A percentile compares a stretch with the other conserved stretches of the same genome.
These are phyloP conservation scores for Epichloe sp. DNA, from an alignment of 2,329 filamentous ascomycete species.

Conservation along the genomic window DNA sequence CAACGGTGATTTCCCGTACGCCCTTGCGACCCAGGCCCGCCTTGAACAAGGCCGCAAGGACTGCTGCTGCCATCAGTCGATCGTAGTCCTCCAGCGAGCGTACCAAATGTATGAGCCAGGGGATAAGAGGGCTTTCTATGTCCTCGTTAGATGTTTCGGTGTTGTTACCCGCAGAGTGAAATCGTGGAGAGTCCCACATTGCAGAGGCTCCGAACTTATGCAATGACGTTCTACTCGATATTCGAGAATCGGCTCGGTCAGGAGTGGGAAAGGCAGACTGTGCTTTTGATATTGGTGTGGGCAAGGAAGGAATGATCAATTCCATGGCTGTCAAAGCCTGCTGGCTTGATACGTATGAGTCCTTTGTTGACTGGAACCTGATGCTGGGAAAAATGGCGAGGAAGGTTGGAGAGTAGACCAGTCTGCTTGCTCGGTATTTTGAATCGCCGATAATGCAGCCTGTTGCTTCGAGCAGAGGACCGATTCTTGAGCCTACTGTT, in stretches of 20 bases:
- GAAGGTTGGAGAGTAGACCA: conserved; percentile 55
- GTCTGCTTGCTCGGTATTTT: conserved; percentile 60
- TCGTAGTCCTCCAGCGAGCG: conserved; percentile 44
- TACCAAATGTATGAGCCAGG: conserved; percentile 57
- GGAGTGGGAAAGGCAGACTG: conserved; percentile 12
- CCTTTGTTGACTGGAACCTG: conserved; percentile 37
- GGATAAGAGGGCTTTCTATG: conserved; percentile 56
- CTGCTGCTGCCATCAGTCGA: conserved; percentile 53
- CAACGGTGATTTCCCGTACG: conserved; percentile 47
- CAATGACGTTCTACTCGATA: conserved; percentile 15
- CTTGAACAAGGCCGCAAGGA: conserved; percentile 58
- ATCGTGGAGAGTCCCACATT: conserved; percentile 20
- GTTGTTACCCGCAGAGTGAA: conserved; percentile 13
- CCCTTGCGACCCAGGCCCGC: conserved; percentile 51
- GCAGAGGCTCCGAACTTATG: conserved; percentile 17
- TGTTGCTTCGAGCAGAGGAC: conserved; percentile 64
- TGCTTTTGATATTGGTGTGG: conserved; percentile 26
- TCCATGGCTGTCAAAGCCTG: conserved; percentile 42
- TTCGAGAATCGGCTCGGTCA: conserved; percentile 16
- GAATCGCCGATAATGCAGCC: conserved; percentile 67
- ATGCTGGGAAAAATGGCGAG: conserved; percentile 54
- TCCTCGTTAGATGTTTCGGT: conserved; percentile 36
- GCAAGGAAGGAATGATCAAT: conserved; percentile 45
- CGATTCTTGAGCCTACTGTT: conserved; percentile 43
- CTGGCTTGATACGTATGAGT: conserved; percentile 29